Percentiles rank a stretch among this genome's conserved stretches.
These are phyloP conservation scores for Lycium ferocissimum DNA, from an alignment of 257 asterid species.

Conservation along the genomic window DNA sequence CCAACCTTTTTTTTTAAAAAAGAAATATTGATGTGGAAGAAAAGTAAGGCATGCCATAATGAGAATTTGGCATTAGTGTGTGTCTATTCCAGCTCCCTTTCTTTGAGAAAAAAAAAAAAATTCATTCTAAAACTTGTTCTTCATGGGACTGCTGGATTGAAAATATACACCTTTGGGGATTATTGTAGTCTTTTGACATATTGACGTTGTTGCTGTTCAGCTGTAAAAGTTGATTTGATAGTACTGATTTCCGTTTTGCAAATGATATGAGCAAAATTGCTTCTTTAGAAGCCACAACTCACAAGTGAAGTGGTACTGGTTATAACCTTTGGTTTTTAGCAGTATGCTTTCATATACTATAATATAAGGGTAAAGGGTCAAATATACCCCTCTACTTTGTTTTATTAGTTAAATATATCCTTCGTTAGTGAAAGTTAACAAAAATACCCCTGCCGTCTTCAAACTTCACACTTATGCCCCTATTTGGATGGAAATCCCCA, in stretches of 20 bases:
- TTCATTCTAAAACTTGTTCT: neutral
- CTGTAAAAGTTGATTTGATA: neutral
- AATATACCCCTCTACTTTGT: too few relatives aligned
- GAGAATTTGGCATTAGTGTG: neutral
- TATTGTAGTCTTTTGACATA: neutral
- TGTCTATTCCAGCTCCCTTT: neutral
- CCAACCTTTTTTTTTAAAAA: neutral
- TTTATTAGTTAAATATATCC: too few relatives aligned
- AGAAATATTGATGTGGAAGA: neutral
- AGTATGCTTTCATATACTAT: neutral
- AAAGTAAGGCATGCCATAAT: too few relatives aligned
- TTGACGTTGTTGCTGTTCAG: neutral
- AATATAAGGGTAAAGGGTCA: too few relatives aligned
- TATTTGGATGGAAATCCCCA: too few relatives aligned
- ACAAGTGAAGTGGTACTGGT: neutral
- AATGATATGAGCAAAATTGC: neutral
- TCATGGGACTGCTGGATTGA: neutral
- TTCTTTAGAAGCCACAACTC: neutral
- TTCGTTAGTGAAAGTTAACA: too few relatives aligned
- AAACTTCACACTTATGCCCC: too few relatives aligned
- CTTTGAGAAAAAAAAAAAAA: too few relatives aligned
- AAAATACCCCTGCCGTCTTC: too few relatives aligned
- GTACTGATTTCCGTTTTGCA: neutral
- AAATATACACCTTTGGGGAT: conserved; percentile 12
- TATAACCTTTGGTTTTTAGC: neutral